Conservation (phyloP, 495 filamentous ascomycete genomes). For the Penicillium taxi region DNA sequence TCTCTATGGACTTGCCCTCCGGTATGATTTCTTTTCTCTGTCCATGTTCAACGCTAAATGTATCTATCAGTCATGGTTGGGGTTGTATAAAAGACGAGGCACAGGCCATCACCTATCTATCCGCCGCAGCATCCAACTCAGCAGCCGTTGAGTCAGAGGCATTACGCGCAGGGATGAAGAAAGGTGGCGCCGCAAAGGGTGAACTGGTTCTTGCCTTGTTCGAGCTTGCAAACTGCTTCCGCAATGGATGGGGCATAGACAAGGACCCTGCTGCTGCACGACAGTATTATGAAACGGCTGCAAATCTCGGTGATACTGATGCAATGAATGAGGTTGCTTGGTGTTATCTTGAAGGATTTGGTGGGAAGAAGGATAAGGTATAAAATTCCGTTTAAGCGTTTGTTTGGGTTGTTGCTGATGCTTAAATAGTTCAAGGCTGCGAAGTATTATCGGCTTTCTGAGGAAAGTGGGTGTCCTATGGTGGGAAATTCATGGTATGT, state of each 20-base stretch:
- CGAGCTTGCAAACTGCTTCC: slow-evolving; percentile 88
- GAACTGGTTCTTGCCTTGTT: slow-evolving; percentile 97
- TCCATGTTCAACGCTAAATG: neutral
- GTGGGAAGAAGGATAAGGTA: slow-evolving; percentile 95
- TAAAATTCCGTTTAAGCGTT: slow-evolving; percentile 24
- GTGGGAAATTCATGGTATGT: slow-evolving; percentile 94
- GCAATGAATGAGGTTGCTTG: slow-evolving; percentile 96
- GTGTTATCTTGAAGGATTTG: slow-evolving; percentile 94
- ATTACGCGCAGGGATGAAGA: slow-evolving; percentile 76
- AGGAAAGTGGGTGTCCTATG: slow-evolving; percentile 79
- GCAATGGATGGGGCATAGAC: slow-evolving; percentile 88
- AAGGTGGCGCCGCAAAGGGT: slow-evolving; percentile 90
- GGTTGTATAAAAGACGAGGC: slow-evolving; percentile 66
- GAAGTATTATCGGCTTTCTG: slow-evolving; percentile 88
- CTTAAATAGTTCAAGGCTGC: slow-evolving; percentile 69
- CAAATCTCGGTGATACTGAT: slow-evolving; percentile 91
- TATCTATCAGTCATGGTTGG: slow-evolving; percentile 74
- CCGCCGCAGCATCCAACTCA: slow-evolving; percentile 82
- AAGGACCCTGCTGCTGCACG: slow-evolving; percentile 84
- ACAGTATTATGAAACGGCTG: slow-evolving; percentile 95
- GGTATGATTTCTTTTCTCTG: slow-evolving; percentile 40
- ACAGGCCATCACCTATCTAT: slow-evolving; percentile 72
- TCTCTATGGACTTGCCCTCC: slow-evolving; percentile 85
- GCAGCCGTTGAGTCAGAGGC: slow-evolving; percentile 78
- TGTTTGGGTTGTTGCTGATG: slow-evolving; percentile 8